Conservation (phyloP, 2,329 filamentous ascomycete species). For the Tolypocladium pustulatum region DNA sequence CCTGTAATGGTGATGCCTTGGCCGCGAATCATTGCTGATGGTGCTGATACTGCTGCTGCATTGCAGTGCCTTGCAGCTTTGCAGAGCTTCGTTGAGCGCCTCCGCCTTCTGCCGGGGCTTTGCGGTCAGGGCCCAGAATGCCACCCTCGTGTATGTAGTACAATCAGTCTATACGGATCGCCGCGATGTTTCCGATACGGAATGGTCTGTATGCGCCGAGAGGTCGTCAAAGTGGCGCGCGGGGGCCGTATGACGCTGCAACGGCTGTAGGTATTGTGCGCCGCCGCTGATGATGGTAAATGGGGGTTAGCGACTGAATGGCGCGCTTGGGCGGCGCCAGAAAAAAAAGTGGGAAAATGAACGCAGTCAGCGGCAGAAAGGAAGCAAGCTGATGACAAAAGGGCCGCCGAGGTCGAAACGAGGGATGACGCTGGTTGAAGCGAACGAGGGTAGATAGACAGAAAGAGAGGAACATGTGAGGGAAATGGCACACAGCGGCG, state of each 20-base stretch:
- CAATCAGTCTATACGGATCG: background rate
- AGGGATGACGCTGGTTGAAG: background rate
- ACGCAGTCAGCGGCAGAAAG: background rate
- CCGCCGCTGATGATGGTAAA: background rate
- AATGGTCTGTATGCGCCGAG: background rate
- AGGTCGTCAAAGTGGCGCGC: background rate
- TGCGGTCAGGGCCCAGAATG: background rate
- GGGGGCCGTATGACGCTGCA: background rate
- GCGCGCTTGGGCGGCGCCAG: background rate
- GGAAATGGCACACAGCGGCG: background rate
- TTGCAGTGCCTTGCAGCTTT: conserved; percentile 7
- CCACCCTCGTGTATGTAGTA: background rate
- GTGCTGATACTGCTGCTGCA: conserved; percentile 11
- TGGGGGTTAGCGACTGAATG: background rate
- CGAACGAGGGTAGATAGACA: background rate
- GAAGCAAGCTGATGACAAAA: background rate
- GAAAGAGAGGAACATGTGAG: background rate
- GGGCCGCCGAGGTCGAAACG: background rate
- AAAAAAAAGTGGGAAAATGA: background rate
- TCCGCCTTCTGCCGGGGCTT: background rate
- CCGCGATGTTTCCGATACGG: too few species aligned
- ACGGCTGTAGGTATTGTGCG: background rate
- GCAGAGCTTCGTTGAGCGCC: background rate
- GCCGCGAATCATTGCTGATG: conserved; percentile 21
- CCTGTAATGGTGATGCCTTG: conserved; percentile 13